These are phyloP conservation scores for Yarrowia osloensis DNA, from an alignment of 805 yeast species.

Conservation along the genomic window DNA sequence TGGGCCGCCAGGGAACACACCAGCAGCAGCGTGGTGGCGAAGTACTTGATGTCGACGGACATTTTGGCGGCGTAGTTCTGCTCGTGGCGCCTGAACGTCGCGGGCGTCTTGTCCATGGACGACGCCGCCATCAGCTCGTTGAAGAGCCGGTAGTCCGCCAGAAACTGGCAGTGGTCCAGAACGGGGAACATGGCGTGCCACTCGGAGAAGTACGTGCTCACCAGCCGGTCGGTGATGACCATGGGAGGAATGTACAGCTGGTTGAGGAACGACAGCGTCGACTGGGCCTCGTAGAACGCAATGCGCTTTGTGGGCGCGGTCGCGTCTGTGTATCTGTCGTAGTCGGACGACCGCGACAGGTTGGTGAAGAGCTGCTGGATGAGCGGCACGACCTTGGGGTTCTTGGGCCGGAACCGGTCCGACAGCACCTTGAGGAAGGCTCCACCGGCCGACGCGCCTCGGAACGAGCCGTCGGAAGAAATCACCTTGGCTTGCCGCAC, in stretches of 20 bases:
- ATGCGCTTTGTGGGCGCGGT: slow-evolving; percentile 20
- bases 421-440: slow-evolving; percentile 39
- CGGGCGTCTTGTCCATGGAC: slow-evolving; percentile 20
- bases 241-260: slow-evolving; percentile 50
- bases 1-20: slow-evolving; percentile 40
- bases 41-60: slow-evolving; percentile 31
- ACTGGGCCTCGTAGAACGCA: slow-evolving; percentile 19
- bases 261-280: slow-evolving; percentile 17
- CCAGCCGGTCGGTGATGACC: slow-evolving; percentile 64
- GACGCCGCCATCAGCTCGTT: slow-evolving; percentile 30
- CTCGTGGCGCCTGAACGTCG: slow-evolving; percentile 1
- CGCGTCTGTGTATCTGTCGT: slow-evolving; percentile 9
- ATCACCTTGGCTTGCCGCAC: slow-evolving; percentile 39
- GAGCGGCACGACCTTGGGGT: slow-evolving; percentile 35
- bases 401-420: slow-evolving; percentile 38
- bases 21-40: slow-evolving; percentile 39
- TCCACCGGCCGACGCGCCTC: slow-evolving; percentile 44
- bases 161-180: slow-evolving; percentile 67
- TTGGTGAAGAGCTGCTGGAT: slow-evolving; percentile 24
- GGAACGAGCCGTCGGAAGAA: slow-evolving; percentile 40
- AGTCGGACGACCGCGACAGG: slow-evolving; percentile 26
- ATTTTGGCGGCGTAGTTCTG: slow-evolving; percentile 19
- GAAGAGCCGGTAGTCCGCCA: slow-evolving; percentile 56
- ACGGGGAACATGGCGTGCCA: slow-evolving; percentile 77
- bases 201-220: slow-evolving; percentile 68